phyloP scores from a whole-genome alignment of 192 early-diverging fungal species.

The Coemansia sp. region DNA sequence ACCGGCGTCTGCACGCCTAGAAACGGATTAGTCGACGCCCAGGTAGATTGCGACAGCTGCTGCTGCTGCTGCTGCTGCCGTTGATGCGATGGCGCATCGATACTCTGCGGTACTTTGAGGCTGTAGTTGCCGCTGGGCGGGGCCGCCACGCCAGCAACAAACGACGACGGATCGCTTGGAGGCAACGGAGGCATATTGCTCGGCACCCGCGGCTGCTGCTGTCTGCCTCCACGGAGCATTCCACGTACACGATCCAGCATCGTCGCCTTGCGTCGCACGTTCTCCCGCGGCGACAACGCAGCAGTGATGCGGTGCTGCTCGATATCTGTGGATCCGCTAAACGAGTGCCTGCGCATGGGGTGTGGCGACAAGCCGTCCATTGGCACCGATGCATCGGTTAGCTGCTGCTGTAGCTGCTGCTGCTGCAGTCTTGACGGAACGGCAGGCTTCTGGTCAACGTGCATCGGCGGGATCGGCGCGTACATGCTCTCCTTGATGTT shows the following conservation, averaged over 20 bases:
- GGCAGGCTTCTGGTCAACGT: constrained; percentile 14
- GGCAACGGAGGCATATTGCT: neutral
- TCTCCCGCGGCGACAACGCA: constrained; percentile 39
- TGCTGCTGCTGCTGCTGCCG: too few species aligned
- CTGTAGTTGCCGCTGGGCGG: neutral
- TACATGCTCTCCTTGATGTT: constrained; percentile 54
- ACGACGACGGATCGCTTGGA: neutral
- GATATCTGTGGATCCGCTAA: constrained; percentile 48
- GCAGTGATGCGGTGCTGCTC: constrained; percentile 41
- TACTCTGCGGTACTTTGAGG: constrained; percentile 5
- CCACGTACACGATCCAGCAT: constrained; percentile 39
- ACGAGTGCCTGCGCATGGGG: constrained; percentile 43
- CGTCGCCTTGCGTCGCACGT: constrained; percentile 42
- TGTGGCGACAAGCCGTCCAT: constrained; percentile 18
- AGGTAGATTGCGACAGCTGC: neutral
- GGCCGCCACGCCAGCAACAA: neutral
- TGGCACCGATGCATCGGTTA: too few species aligned
- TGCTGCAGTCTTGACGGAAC: neutral
- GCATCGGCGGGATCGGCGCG: constrained; percentile 49
- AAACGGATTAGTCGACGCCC: constrained; percentile 23
- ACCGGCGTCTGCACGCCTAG: neutral
- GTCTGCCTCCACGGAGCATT: constrained; percentile 20
- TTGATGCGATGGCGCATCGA: neutral
- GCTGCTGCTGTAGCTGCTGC: neutral
- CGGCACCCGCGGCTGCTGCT: neutral